These are phyloP conservation scores for Flaveria brownii DNA, from an alignment of 129 eudicot species.

Conservation along the genomic window DNA sequence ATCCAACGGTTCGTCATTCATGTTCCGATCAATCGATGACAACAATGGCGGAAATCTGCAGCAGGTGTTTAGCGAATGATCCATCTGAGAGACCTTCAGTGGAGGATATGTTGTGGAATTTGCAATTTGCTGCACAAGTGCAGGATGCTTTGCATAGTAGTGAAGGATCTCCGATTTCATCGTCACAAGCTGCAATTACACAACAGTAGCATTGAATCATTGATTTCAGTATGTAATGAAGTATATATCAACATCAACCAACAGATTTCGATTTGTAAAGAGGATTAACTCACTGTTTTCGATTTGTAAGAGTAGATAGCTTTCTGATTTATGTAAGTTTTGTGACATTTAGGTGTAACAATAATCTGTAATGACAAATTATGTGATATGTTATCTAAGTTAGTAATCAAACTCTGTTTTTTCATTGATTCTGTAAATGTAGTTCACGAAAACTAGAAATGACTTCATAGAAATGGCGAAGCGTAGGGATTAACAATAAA, in stretches of 20 bases:
- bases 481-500: too few relatives aligned
- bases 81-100: conserved; percentile 77
- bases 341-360: conserved; percentile 16
- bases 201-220: conserved; percentile 22
- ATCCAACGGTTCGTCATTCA: conserved; percentile 43
- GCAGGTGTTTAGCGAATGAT: conserved; percentile 55
- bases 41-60: conserved; percentile 69
- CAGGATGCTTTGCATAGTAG: conserved; percentile 68
- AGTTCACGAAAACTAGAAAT: neutral
- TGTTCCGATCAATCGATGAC: conserved; percentile 67
- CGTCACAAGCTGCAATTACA: conserved; percentile 38
- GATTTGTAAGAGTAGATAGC: conserved; percentile 25
- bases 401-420: conserved; percentile 1
- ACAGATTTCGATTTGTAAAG: conserved; percentile 23
- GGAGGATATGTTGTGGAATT: conserved; percentile 90
- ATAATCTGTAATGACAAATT: conserved; percentile 23
- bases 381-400: conserved; percentile 3
- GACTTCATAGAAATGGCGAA: too few relatives aligned
- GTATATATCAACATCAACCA: conserved; percentile 9
- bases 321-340: conserved; percentile 26
- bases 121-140: conserved; percentile 92
- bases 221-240: conserved; percentile 1
- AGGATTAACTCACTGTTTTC: conserved; percentile 23
- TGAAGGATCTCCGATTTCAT: conserved; percentile 64
- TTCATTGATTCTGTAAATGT: neutral